A percentile compares a stretch with the other conserved stretches of the same genome.
Evolutionary conservation across 768 basidiomycete genomes (phyloP).

Genomic region (Pilatotrama ljubarskyi): DNA sequence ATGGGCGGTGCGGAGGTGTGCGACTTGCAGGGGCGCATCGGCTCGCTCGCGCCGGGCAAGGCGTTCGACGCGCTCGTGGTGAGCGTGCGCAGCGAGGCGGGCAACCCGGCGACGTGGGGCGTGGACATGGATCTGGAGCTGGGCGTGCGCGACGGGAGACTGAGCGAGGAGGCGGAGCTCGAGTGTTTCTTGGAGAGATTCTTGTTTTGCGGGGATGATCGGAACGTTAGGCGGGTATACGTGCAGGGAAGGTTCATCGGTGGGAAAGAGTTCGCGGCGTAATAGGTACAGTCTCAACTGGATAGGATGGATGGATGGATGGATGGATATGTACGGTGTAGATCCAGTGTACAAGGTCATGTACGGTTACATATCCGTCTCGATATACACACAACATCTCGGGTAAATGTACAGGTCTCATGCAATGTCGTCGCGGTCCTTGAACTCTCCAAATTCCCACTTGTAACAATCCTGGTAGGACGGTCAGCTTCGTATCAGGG

Average conservation of each 20-base stretch:
- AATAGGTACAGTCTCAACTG: not conserved
- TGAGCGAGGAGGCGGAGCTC: conserved; percentile 38
- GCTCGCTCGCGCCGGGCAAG: conserved; percentile 79
- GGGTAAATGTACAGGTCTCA: conserved; percentile 6
- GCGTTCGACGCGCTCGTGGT: conserved; percentile 89
- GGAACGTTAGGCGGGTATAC: conserved; percentile 80
- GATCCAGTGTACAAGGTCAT: not conserved
- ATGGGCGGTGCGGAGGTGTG: conserved; percentile 89
- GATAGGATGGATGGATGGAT: not conserved
- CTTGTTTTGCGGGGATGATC: conserved; percentile 83
- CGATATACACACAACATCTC: not conserved
- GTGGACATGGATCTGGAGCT: conserved; percentile 37
- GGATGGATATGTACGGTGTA: not conserved
- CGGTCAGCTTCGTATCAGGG: not conserved
- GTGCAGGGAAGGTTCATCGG: conserved; percentile 82
- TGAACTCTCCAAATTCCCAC: conserved; percentile 67
- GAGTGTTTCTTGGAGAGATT: conserved; percentile 76
- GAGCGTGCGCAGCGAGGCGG: conserved; percentile 50
- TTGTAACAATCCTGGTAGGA: conserved; percentile 67
- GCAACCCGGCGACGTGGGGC: conserved; percentile 60
- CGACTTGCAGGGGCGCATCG: conserved; percentile 62
- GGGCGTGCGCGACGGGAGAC: conserved; percentile 36
- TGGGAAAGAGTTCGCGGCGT: conserved; percentile 46
- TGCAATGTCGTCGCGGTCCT: conserved; percentile 24
- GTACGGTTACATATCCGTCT: conserved; percentile 4